Evolutionary conservation across 1,139 yeast species (phyloP).

Genomic region (Yamadazyma conglobata): DNA sequence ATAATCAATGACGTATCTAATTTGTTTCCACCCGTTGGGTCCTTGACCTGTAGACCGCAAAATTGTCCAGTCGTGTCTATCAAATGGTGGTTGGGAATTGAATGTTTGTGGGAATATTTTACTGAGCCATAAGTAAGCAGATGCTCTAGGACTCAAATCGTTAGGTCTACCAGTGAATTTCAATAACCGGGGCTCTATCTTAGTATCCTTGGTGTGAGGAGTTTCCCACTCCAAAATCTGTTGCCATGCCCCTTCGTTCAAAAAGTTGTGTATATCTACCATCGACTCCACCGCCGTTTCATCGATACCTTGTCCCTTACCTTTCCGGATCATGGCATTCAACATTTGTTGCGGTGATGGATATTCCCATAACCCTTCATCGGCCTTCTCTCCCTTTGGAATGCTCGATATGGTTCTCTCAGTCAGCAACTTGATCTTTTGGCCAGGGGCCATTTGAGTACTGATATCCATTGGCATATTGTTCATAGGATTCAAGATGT

Average conservation of each 20-base stretch:
- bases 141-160: constrained; percentile 86
- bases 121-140: constrained; percentile 62
- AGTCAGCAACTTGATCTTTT: constrained; percentile 70
- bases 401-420: constrained; percentile 81
- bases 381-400: constrained; percentile 72
- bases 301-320: constrained; percentile 80
- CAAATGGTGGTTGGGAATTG: constrained; percentile 85
- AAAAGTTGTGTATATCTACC: constrained; percentile 95
- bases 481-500: constrained; percentile 67
- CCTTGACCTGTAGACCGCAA: constrained; percentile 57
- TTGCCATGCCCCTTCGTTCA: constrained; percentile 98
- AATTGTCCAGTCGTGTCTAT: constrained; percentile 98
- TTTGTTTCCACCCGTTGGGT: constrained; percentile 50
- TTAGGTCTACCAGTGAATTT: constrained; percentile 92
- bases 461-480: constrained; percentile 82
- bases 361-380: constrained; percentile 88
- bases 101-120: constrained; percentile 69
- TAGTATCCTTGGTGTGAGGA: constrained; percentile 46
- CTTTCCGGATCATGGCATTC: constrained; percentile 94
- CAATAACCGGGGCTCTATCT: constrained; percentile 68
- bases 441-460: constrained; percentile 73
- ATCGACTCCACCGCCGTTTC: constrained; percentile 95
- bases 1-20: constrained; percentile 89
- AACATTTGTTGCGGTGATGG: constrained; percentile 99
- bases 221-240: constrained; percentile 92